These are phyloP conservation scores for Plasmodium vinckei DNA, from an alignment of 169 alveolate species.

Conservation along the genomic window DNA sequence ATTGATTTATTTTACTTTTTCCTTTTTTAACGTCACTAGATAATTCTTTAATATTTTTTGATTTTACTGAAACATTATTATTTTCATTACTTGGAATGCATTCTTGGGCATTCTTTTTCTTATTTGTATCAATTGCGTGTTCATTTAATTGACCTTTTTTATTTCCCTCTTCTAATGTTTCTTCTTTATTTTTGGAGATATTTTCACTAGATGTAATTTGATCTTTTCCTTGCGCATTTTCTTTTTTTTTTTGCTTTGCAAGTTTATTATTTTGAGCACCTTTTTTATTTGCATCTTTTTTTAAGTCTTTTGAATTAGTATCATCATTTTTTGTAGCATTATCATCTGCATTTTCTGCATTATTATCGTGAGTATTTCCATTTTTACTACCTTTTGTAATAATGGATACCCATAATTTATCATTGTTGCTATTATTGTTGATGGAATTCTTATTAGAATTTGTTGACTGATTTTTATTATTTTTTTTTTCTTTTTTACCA, in stretches of 20 bases:
- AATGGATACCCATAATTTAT: conserved; percentile 61
- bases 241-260: conserved; percentile 36
- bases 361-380: not conserved
- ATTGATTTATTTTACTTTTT: conserved; percentile 10
- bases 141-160: not conserved
- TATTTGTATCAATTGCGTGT: conserved; percentile 23
- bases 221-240: conserved; percentile 5
- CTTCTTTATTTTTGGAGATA: conserved; percentile 2
- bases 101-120: conserved; percentile 50
- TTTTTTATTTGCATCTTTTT: conserved; percentile 31
- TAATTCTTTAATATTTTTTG: not conserved
- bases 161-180: not conserved
- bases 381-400: conserved; percentile 50
- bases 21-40: conserved; percentile 27
- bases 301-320: conserved; percentile 41
- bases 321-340: conserved; percentile 16
- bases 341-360: conserved; percentile 16
- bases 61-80: conserved; percentile 3
- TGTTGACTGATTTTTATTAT: conserved; percentile 34
- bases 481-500: conserved; percentile 23
- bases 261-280: conserved; percentile 12
- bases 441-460: conserved; percentile 25
- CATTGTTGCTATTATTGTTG: too few relatives aligned
- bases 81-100: not conserved
- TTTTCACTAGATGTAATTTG: not conserved